Evolutionary conservation across 768 basidiomycete genomes (phyloP), one percentile per base, ranked within the genome.

Genomic region (Lentinula edodes): DNA sequence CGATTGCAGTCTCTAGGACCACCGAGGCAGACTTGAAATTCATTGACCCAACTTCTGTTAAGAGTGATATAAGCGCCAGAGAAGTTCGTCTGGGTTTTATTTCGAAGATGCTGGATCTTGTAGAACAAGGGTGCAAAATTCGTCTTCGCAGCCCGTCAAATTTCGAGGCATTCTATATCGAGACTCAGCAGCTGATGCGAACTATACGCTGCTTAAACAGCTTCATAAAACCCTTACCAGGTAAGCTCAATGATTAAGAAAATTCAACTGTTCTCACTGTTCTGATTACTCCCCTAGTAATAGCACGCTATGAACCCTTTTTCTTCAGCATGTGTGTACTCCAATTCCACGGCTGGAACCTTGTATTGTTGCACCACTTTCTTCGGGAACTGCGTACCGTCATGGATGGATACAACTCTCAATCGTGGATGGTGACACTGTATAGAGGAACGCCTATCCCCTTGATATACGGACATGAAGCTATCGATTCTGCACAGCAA

Each of bases 321-420:
- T 73, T 80, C 62, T 76, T 75, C 58, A 71, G 74, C 28, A 77
- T 79, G 70, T 69, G 79, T 38, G 65, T 73, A 9, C 66, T 80
- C 42, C 72, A 77, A 58, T 80, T 74, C 62, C 71, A 78, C 50
- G 74, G 72, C 4, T 78, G 76, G 62, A 72, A 74, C 28, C 70
- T 82, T 36, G 62, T 77, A 36, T 69, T 76, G 32, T 55, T 77
- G 35, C 69, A 79, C 20, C 75, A 76, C 46, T 74, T 72, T n/a
- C 68, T 75, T 12, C 71, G 68, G 35, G 64, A 65, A 41, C 23
- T 65, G 18, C 64, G 66, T 12, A 62, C 58, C 18, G 59, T 61
- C 8, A 59, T 66, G 70, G 64, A 67, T 65, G 67, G 66, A 67
- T 60, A 64, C 57, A 64, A 74, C 64, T 62, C 23, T n/a, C 54